phyloP scores from a whole-genome alignment of 352 stramenopile genomes.

The Phytophthora cajani region DNA sequence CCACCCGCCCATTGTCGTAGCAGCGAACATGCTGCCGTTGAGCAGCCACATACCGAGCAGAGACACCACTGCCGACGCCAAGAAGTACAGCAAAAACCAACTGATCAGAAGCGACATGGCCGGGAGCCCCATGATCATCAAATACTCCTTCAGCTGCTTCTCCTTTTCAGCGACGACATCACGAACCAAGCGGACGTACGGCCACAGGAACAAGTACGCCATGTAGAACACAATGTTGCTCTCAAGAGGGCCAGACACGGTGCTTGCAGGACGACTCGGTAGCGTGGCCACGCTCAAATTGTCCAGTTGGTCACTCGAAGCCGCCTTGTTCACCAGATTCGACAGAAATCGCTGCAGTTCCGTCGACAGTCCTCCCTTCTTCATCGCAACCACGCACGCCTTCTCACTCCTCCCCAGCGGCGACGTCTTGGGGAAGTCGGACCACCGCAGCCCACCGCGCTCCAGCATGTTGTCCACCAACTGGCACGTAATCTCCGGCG shows the following conservation, averaged over 20 bases:
- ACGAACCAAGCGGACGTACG: constrained; percentile 84
- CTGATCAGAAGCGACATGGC: constrained; percentile 75
- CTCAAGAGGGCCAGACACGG: constrained; percentile 54
- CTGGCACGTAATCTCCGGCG: constrained; percentile 38
- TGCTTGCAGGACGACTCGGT: constrained; percentile 51
- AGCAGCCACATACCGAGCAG: constrained; percentile 67
- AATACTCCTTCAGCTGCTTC: constrained; percentile 87
- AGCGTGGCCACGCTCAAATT: constrained; percentile 51
- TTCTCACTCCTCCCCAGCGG: constrained; percentile 34
- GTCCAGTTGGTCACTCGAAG: constrained; percentile 45
- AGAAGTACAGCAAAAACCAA: constrained; percentile 86
- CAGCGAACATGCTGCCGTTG: constrained; percentile 66
- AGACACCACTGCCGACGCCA: constrained; percentile 57
- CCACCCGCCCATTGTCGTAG: constrained; percentile 37
- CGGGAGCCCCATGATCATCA: constrained; percentile 90
- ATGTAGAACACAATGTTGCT: constrained; percentile 76
- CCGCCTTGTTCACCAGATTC: constrained; percentile 37
- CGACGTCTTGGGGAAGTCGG: constrained; percentile 45
- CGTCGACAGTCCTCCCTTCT: constrained; percentile 28
- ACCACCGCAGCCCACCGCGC: constrained; percentile 46
- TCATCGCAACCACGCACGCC: constrained; percentile 42
- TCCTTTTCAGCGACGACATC: constrained; percentile 92
- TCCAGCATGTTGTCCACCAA: constrained; percentile 60
- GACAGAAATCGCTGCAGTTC: constrained; percentile 43
- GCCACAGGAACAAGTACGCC: constrained; percentile 87